phyloP scores from a whole-genome alignment of 257 asterid species.

The Fraxinus pennsylvanica region DNA sequence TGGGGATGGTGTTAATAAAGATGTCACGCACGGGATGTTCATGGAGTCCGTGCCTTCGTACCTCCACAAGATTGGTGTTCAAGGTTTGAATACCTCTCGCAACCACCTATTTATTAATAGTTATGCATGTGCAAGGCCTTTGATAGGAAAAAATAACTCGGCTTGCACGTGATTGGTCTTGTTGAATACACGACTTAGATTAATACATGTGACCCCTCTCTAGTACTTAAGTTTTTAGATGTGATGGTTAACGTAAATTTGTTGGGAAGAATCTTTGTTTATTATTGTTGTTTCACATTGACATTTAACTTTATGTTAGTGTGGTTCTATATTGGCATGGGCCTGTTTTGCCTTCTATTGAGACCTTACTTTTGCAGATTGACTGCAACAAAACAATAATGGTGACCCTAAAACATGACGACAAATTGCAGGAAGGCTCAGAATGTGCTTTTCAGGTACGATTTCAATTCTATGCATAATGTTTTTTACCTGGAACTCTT shows the following conservation, averaged over 20 bases:
- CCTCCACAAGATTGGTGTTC: neutral
- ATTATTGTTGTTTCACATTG: conserved; percentile 3
- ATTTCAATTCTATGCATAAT: conserved; percentile 17
- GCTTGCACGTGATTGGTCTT: neutral
- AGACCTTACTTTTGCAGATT: conserved; percentile 52
- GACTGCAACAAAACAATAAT: conserved; percentile 96
- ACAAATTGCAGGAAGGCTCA: conserved; percentile 93
- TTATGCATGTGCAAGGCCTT: neutral
- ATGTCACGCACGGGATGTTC: neutral
- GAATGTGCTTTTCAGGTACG: conserved; percentile 95
- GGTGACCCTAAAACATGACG: conserved; percentile 94
- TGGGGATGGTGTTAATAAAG: neutral
- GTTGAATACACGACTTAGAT: neutral
- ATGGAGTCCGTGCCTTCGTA: neutral
- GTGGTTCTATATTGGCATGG: neutral
- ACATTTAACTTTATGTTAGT: neutral
- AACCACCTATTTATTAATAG: neutral
- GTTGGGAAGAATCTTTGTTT: neutral
- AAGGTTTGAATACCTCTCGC: neutral
- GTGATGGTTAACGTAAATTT: neutral
- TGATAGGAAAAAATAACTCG: neutral
- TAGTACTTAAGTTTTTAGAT: neutral
- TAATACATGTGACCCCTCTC: neutral
- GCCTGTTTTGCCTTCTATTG: conserved; percentile 8
- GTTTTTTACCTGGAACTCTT: conserved; percentile 4